Percentiles rank a stretch among this genome's conserved stretches.
phyloP scores from a whole-genome alignment of 768 basidiomycete genomes.

The Phylloporus arenicola region DNA sequence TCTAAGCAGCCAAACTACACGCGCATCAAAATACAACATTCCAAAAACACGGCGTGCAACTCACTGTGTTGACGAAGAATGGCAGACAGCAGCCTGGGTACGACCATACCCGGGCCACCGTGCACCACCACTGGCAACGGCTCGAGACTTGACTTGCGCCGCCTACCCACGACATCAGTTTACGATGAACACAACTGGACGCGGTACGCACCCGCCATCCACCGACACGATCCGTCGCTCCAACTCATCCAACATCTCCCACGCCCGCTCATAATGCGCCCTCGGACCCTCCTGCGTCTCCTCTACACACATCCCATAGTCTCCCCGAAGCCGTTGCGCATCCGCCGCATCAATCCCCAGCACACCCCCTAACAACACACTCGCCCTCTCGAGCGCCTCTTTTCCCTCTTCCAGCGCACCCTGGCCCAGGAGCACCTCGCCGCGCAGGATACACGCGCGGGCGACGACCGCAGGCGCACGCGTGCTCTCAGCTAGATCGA shows the following conservation, averaged over 20 bases:
- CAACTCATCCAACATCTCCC: slow-evolving; percentile 56
- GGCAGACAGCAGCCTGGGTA: slow-evolving; percentile 55
- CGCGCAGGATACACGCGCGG: slow-evolving; percentile 60
- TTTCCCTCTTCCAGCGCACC: slow-evolving; percentile 55
- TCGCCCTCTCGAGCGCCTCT: slow-evolving; percentile 48
- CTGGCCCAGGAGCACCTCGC: slow-evolving; percentile 65
- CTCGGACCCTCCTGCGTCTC: slow-evolving; percentile 38
- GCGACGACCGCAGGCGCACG: slow-evolving; percentile 61
- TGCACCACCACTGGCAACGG: slow-evolving; percentile 24
- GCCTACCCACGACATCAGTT: slow-evolving; percentile 24
- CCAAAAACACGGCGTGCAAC: slow-evolving; percentile 20
- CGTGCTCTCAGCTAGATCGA: slow-evolving; percentile 64
- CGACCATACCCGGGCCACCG: slow-evolving; percentile 43
- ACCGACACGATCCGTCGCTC: slow-evolving; percentile 49
- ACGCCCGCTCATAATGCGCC: slow-evolving; percentile 50
- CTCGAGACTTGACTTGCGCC: slow-evolving; percentile 41
- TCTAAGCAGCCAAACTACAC: slow-evolving; percentile 61
- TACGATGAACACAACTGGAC: background rate
- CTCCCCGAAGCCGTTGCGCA: slow-evolving; percentile 50
- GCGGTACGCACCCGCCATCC: slow-evolving; percentile 43
- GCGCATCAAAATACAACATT: slow-evolving; percentile 1
- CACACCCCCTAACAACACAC: slow-evolving; percentile 40
- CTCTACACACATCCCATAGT: slow-evolving; percentile 33
- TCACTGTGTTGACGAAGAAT: slow-evolving; percentile 66
- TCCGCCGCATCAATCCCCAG: slow-evolving; percentile 56